Evolutionary conservation across 768 basidiomycete species (phyloP), one percentile per base, ranked within the genome.

Genomic region (Collybia nuda): DNA sequence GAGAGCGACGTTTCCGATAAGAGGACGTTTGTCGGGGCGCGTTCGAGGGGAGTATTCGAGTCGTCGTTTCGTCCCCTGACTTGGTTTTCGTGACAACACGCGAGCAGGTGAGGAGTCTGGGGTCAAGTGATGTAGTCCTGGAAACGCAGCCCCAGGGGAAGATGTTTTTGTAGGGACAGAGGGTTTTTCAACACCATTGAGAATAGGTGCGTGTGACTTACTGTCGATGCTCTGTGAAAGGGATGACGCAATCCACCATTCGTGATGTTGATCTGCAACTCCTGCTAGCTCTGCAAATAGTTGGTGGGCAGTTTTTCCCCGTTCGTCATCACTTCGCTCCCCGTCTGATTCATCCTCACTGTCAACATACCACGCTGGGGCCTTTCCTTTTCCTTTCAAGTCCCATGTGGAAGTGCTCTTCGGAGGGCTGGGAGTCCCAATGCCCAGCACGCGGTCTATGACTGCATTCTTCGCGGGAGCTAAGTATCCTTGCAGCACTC

Each of bases 251-350:
- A 56, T 41, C 64, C 67, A 68, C 67, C 68, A 71, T 19, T 53
- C 51, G 47, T 68, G 63, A 49, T 69, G 64, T 44, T 67, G 50
- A 43, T 66, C 68, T 18, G 67, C 62, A 2, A 73, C 63, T 2
- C 70, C 69, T 2, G 73, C 70, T 9, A 68, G 63, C 1, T 61
- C 56, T 0, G 77, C 81, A 52, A 86, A 88, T 2, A 88, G 59
- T 3, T 62, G 51, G 55, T 85, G 78, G 0, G 85, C 84, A 6
- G 80, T 84, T 45, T 74, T 69, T 14, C 75, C 81, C 17, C 77
- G 74, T n/a, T 76, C 80, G 41, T 79, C 78, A 39, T 80, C 79
- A 40, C 69, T 71, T 35, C 69, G 71, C 9, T 57, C 58, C 28
- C 47, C 51, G 46, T 71, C 66, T 2, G 67, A 63, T 24, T 68